Percentiles rank a stretch among this genome's conserved stretches.
Evolutionary conservation across 2,329 filamentous ascomycete genomes (phyloP).

Genomic region (Cryphonectria parasitica): DNA sequence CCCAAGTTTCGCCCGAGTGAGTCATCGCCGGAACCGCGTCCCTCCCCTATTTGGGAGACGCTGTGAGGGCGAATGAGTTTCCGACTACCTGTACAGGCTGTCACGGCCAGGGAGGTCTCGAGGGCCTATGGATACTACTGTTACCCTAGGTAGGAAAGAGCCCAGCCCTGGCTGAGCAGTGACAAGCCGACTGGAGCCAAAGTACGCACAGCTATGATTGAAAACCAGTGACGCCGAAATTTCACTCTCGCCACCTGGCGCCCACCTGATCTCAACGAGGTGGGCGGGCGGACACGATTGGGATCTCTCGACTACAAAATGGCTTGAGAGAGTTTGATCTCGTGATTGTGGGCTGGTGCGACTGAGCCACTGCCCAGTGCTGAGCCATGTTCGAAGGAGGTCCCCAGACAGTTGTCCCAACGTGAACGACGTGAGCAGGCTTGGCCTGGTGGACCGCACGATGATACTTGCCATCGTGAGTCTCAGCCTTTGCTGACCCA

Average conservation of each 20-base stretch:
- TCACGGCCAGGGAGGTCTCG: background rate
- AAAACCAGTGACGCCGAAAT: background rate
- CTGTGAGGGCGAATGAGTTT: background rate
- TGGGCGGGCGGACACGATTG: background rate
- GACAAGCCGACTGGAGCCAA: background rate
- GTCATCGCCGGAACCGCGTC: background rate
- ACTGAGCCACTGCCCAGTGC: background rate
- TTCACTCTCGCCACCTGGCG: background rate
- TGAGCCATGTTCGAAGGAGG: background rate
- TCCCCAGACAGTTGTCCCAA: background rate
- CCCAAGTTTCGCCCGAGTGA: background rate
- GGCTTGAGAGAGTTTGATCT: background rate
- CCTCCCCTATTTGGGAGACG: background rate
- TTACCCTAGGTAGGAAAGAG: background rate
- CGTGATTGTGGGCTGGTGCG: background rate
- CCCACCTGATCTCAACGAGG: constrained; percentile 1
- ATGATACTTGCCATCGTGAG: background rate
- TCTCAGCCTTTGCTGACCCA: background rate
- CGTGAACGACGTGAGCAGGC: background rate
- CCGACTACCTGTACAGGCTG: background rate
- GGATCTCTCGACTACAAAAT: background rate
- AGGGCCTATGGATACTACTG: background rate
- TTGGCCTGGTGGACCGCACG: background rate
- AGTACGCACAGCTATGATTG: background rate
- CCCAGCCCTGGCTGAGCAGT: background rate